phyloP scores from a whole-genome alignment of 208 protist genomes.

The Histomonas meleagridis region DNA sequence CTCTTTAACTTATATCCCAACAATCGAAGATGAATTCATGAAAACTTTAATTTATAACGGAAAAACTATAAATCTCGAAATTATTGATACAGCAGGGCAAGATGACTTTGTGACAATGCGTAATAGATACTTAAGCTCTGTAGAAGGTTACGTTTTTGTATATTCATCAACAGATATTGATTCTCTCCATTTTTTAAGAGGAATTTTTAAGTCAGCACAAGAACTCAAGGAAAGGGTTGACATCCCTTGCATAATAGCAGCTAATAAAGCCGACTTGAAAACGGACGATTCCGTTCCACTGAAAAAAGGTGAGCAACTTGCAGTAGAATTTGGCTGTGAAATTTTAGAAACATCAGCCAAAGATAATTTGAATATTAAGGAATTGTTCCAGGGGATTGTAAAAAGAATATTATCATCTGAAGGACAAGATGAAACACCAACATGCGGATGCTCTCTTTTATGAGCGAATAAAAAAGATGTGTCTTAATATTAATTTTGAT shows the following conservation, averaged over 20 bases:
- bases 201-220: neutral
- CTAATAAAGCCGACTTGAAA: neutral
- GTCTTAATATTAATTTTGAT: no score
- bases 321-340: neutral
- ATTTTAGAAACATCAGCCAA: conserved; percentile 30
- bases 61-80: neutral
- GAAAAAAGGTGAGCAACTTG: neutral
- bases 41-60: neutral
- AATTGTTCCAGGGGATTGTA: neutral
- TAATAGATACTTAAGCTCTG: neutral
- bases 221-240: neutral
- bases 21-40: conserved; percentile 27
- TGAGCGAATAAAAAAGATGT: no score
- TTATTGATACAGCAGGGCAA: conserved; percentile 15
- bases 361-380: neutral
- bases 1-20: conserved; percentile 2
- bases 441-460: no score
- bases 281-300: neutral
- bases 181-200: neutral
- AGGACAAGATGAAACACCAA: no score
- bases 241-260: neutral
- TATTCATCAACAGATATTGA: neutral
- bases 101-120: neutral
- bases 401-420: no score
- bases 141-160: neutral